Percentiles rank a stretch among this genome's conserved stretches.
phyloP scores from a whole-genome alignment of 2,329 filamentous ascomycete species.

The Trichoderma afroharzianum region DNA sequence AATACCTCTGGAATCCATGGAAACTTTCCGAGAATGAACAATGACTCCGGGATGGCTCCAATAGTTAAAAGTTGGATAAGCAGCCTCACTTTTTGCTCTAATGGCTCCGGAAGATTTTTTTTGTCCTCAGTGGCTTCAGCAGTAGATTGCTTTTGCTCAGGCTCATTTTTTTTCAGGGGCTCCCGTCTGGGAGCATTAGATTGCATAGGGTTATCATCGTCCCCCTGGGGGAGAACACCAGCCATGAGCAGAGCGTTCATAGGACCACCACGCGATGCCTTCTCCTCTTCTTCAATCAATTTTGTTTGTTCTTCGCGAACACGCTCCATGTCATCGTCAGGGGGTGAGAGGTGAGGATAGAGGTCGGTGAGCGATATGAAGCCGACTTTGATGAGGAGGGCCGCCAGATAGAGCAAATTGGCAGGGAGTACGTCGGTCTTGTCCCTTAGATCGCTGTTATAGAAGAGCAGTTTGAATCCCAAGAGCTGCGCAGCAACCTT shows the following conservation, averaged over 20 bases:
- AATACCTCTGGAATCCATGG: constrained; percentile 88
- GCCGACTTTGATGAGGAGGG: constrained; percentile 91
- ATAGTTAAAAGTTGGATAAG: constrained; percentile 84
- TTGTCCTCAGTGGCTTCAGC: constrained; percentile 46
- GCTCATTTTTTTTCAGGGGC: constrained; percentile 47
- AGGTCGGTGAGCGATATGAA: constrained; percentile 91
- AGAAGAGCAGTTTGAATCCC: constrained; percentile 96
- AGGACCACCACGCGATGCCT: constrained; percentile 63
- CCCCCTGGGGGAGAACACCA: constrained; percentile 64
- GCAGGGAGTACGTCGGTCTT: constrained; percentile 76
- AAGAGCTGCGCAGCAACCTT: constrained; percentile 89
- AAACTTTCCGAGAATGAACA: constrained; percentile 89
- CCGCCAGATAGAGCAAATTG: constrained; percentile 88
- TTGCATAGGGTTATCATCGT: constrained; percentile 64
- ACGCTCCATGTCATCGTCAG: constrained; percentile 76
- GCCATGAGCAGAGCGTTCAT: constrained; percentile 85
- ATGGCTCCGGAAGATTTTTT: constrained; percentile 62
- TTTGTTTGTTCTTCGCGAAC: constrained; percentile 67
- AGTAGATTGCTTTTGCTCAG: constrained; percentile 46
- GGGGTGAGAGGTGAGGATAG: constrained; percentile 86
- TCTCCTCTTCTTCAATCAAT: constrained; percentile 76
- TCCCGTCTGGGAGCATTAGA: constrained; percentile 48
- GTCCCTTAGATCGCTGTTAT: constrained; percentile 75
- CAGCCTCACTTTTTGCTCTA: constrained; percentile 83
- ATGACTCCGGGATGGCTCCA: constrained; percentile 85